These are phyloP conservation scores for Suhomyces xylopsoci DNA, from an alignment of 805 yeast genomes.

Conservation along the genomic window DNA sequence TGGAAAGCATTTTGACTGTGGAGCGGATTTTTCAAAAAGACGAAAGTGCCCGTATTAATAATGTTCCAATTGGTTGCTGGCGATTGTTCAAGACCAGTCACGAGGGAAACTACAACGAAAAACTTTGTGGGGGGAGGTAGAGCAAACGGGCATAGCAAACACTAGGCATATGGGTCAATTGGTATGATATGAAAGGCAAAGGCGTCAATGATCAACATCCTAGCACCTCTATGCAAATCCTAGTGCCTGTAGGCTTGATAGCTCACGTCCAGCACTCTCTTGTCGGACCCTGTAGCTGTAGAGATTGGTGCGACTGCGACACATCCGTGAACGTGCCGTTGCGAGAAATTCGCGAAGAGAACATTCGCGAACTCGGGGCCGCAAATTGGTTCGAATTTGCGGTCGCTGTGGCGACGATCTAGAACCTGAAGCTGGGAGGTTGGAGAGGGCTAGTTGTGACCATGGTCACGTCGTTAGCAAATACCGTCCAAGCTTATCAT, in stretches of 20 bases:
- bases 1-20: background rate
- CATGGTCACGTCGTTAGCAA: no score
- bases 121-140: no score
- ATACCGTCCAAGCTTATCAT: no score
- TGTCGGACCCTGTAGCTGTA: background rate
- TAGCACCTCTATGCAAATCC: no score
- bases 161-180: no score
- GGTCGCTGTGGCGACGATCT: background rate
- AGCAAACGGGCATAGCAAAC: no score
- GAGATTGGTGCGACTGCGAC: background rate
- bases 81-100: slow-evolving; percentile 2
- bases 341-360: background rate
- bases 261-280: no score
- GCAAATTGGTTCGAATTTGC: background rate
- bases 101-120: background rate
- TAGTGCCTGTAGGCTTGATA: no score
- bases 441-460: no score
- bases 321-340: background rate
- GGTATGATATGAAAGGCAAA: background rate
- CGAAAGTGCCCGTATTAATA: background rate
- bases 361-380: background rate
- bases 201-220: no score
- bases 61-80: slow-evolving; percentile 6
- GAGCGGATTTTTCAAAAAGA: background rate
- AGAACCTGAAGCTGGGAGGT: no score